phyloP scores from a whole-genome alignment of 2,329 filamentous ascomycete species.

The Colletotrichum sp. region DNA sequence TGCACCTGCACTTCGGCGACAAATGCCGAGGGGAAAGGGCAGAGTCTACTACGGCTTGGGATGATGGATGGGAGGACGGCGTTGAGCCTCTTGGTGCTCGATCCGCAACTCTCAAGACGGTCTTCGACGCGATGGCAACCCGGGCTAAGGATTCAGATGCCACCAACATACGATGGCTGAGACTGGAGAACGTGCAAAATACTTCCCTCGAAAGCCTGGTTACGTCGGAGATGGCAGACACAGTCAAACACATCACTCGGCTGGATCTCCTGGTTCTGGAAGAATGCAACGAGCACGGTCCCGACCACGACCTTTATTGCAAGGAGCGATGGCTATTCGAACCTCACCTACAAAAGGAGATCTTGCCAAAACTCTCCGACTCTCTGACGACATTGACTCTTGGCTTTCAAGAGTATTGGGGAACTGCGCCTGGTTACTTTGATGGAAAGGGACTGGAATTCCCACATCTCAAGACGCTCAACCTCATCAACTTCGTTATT shows the following conservation, averaged over 20 bases:
- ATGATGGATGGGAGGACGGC: neutral
- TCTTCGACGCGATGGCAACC: conserved; percentile 19
- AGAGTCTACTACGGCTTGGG: too few relatives aligned
- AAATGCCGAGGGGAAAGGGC: neutral
- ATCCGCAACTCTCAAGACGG: neutral
- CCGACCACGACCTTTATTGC: conserved; percentile 17
- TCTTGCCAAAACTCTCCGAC: conserved; percentile 19
- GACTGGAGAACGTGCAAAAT: conserved; percentile 25
- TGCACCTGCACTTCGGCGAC: conserved; percentile 8
- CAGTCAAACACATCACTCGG: conserved; percentile 18
- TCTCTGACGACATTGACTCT: conserved; percentile 26
- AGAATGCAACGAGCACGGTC: conserved; percentile 8
- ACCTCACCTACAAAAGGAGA: conserved; percentile 21
- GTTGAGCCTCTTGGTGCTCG: neutral
- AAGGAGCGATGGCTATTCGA: conserved; percentile 24
- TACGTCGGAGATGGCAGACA: neutral
- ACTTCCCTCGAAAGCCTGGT: neutral
- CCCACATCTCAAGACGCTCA: conserved; percentile 22
- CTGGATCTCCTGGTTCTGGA: conserved; percentile 19
- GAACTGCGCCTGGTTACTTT: conserved; percentile 23
- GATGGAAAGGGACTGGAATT: conserved; percentile 23
- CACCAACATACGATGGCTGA: conserved; percentile 18
- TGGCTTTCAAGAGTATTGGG: conserved; percentile 23
- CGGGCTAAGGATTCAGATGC: conserved; percentile 1
- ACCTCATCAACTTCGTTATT: conserved; percentile 16